These are phyloP conservation scores for Microdochium bolleyi DNA, from an alignment of 2,329 filamentous ascomycete genomes.

Conservation along the genomic window DNA sequence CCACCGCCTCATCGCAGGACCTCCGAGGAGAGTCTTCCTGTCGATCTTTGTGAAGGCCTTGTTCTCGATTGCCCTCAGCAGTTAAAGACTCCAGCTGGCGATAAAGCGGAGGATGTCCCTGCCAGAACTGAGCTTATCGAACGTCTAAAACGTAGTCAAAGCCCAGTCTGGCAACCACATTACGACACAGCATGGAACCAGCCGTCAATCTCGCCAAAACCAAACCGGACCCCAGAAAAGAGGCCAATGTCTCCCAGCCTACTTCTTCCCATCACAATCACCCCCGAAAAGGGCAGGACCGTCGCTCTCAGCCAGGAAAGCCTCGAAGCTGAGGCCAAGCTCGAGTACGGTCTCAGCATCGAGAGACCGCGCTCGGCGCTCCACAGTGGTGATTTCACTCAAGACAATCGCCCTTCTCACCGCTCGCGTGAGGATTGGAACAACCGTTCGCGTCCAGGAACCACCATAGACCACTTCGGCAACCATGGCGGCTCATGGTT, in stretches of 20 bases:
- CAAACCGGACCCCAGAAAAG: constrained; percentile 21
- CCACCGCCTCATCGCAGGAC: constrained; percentile 15
- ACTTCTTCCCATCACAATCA: constrained; percentile 38
- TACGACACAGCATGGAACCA: constrained; percentile 28
- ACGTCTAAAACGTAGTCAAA: constrained; percentile 71
- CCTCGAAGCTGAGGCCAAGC: constrained; percentile 28
- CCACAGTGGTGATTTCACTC: constrained; percentile 60
- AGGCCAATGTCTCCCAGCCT: constrained; percentile 28
- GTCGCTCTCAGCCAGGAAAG: constrained; percentile 15
- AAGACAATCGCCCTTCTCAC: constrained; percentile 22
- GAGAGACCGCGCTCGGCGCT: constrained; percentile 74
- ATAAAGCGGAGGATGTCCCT: constrained; percentile 21
- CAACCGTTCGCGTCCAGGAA: background rate
- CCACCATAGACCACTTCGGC: constrained; percentile 2
- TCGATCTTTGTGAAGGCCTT: constrained; percentile 53
- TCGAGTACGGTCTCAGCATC: constrained; percentile 55
- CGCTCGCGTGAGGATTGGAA: background rate
- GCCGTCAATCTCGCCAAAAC: constrained; percentile 24
- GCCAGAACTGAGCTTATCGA: constrained; percentile 73
- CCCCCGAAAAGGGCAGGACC: constrained; percentile 29
- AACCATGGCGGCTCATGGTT: constrained; percentile 32
- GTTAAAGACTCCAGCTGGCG: constrained; percentile 19
- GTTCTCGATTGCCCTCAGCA: constrained; percentile 32
- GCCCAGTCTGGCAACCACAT: constrained; percentile 50
- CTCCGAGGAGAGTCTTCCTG: constrained; percentile 54